Evolutionary conservation across 106 monocot species (phyloP).

Genomic region (Phalaenopsis equestris): DNA sequence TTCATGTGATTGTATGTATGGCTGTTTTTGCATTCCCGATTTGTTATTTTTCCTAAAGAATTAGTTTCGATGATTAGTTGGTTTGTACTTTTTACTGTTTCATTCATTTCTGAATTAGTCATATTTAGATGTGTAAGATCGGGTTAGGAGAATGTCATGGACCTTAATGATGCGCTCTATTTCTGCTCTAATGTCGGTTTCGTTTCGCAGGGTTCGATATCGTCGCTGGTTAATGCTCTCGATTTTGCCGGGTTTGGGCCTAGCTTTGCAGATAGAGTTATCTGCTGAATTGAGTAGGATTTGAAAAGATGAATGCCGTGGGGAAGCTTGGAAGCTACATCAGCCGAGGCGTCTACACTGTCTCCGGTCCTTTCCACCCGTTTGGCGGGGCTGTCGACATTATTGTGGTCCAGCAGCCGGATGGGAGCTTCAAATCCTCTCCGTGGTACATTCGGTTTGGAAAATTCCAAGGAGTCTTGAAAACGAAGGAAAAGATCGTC

Average conservation of each 20-base stretch:
- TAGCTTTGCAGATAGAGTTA: background rate
- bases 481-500: slow-evolving; percentile 70
- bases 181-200: background rate
- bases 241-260: background rate
- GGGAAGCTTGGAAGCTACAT: slow-evolving; percentile 63
- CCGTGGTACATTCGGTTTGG: slow-evolving; percentile 90
- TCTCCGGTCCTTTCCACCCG: slow-evolving; percentile 84
- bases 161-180: background rate
- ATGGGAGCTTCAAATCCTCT: slow-evolving; percentile 84
- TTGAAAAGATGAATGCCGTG: slow-evolving; percentile 59
- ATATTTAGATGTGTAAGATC: background rate
- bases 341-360: slow-evolving; percentile 51
- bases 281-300: slow-evolving; percentile 2
- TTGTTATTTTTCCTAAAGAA: background rate
- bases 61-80: background rate
- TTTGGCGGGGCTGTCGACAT: slow-evolving; percentile 91
- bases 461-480: slow-evolving; percentile 84
- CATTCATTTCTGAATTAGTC: background rate
- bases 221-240: background rate
- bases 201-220: background rate
- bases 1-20: background rate
- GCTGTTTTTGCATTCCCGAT: background rate
- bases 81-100: slow-evolving; percentile 1
- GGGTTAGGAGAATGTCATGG: background rate
- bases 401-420: slow-evolving; percentile 75